Evolutionary conservation across 352 stramenopile genomes (phyloP).

Genomic region (Peronospora belbahrii): DNA sequence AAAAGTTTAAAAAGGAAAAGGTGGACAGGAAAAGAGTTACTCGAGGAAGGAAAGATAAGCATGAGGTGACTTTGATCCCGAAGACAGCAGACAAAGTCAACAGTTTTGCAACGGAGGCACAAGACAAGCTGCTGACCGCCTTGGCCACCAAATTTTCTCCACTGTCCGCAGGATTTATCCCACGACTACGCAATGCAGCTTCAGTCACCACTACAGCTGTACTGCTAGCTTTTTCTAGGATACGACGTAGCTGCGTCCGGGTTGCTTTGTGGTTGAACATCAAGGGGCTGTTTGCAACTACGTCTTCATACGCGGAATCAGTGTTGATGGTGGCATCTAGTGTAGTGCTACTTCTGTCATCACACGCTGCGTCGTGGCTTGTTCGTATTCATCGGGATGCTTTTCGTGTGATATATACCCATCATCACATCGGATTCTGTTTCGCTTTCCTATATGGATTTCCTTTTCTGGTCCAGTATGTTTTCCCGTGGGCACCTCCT

Average conservation of each 20-base stretch:
- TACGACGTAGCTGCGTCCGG: slow-evolving; percentile 17
- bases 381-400: slow-evolving; percentile 72
- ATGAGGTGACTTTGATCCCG: slow-evolving; percentile 4
- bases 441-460: slow-evolving; percentile 86
- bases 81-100: slow-evolving; percentile 12
- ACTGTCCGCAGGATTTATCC: slow-evolving; percentile 9
- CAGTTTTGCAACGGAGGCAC: slow-evolving; percentile 7
- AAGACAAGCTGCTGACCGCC: slow-evolving; percentile 14
- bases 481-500: slow-evolving; percentile 82
- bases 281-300: slow-evolving; percentile 30
- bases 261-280: slow-evolving; percentile 35
- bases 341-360: slow-evolving; percentile 53
- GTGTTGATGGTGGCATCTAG: slow-evolving; percentile 61
- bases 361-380: slow-evolving; percentile 69
- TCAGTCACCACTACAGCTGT: slow-evolving; percentile 9
- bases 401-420: slow-evolving; percentile 76
- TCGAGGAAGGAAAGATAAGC: slow-evolving; percentile 57
- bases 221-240: slow-evolving; percentile 5
- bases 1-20: slow-evolving; percentile 57
- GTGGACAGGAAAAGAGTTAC: slow-evolving; percentile 40
- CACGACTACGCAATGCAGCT: slow-evolving; percentile 6
- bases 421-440: slow-evolving; percentile 82
- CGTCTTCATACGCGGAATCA: slow-evolving; percentile 55
- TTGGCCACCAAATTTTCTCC: slow-evolving; percentile 8
- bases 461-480: slow-evolving; percentile 79